phyloP scores from a whole-genome alignment of 208 protist species.

The Vickermania ingenoplastis region DNA sequence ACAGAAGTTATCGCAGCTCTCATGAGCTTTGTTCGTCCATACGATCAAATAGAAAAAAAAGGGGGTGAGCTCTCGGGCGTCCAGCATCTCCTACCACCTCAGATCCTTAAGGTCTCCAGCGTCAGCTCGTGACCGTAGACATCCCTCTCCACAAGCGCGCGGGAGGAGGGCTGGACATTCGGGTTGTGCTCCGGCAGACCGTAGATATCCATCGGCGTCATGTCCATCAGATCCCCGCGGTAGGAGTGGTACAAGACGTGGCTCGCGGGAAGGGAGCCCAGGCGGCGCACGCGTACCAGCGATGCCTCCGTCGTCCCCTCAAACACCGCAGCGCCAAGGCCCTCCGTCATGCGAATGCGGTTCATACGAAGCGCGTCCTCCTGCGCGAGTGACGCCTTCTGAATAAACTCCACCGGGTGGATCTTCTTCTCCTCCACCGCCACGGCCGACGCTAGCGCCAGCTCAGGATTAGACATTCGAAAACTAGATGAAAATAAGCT shows the following conservation, averaged over 20 bases:
- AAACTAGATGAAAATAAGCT: too few relatives aligned
- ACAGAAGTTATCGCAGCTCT: too few relatives aligned
- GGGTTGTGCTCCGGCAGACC: constrained; percentile 75
- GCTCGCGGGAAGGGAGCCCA: constrained; percentile 65
- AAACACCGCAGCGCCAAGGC: constrained; percentile 57
- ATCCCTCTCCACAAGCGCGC: constrained; percentile 54
- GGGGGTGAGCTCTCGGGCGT: too few relatives aligned
- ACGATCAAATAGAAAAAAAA: too few relatives aligned
- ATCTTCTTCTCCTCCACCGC: constrained; percentile 52
- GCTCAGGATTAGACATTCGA: constrained; percentile 17
- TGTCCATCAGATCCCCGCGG: constrained; percentile 63
- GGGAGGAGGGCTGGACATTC: constrained; percentile 76
- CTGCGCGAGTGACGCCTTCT: constrained; percentile 42
- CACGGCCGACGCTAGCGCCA: constrained; percentile 33
- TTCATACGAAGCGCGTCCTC: constrained; percentile 77
- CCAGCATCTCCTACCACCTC: too few relatives aligned
- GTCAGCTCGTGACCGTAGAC: constrained; percentile 82
- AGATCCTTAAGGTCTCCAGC: constrained; percentile 76
- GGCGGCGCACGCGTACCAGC: constrained; percentile 49
- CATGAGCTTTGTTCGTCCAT: too few relatives aligned
- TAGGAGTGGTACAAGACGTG: constrained; percentile 73
- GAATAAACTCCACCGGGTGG: constrained; percentile 84
- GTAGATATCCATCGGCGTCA: constrained; percentile 59
- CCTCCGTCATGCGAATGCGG: constrained; percentile 73
- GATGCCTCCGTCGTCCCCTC: constrained; percentile 69